Conservation (phyloP, 306 rosid genomes). For the Canavalia gladiata region DNA sequence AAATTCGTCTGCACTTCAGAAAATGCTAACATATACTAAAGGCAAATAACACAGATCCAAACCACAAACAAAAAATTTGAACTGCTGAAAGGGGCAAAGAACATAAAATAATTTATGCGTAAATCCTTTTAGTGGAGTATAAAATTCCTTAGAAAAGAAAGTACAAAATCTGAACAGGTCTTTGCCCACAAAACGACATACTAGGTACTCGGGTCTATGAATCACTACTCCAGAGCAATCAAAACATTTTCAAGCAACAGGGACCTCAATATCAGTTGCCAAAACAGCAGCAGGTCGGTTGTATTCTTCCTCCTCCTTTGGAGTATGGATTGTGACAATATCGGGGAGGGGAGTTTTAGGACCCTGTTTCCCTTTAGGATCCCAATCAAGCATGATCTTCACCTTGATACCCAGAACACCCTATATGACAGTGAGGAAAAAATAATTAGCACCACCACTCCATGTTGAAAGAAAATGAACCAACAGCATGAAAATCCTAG, state of each 20-base stretch:
- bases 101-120: background rate
- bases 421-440: background rate
- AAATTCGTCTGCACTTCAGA: background rate
- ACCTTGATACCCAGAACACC: conserved; percentile 36
- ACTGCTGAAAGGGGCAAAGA: background rate
- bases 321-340: conserved; percentile 18
- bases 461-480: background rate
- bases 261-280: conserved; percentile 24
- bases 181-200: background rate
- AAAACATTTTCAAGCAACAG: conserved; percentile 4
- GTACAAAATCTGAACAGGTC: background rate
- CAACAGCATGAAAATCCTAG: background rate
- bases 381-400: conserved; percentile 33
- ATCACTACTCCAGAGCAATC: background rate
- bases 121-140: background rate
- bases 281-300: background rate
- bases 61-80: background rate
- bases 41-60: background rate
- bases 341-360: conserved; percentile 32
- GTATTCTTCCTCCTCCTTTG: conserved; percentile 30
- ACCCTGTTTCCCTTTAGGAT: conserved; percentile 35
- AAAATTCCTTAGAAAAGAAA: background rate
- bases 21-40: background rate
- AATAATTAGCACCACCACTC: background rate
- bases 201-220: background rate